phyloP scores from a whole-genome alignment of 495 filamentous ascomycete species.

The Penicillium chermesinum region DNA sequence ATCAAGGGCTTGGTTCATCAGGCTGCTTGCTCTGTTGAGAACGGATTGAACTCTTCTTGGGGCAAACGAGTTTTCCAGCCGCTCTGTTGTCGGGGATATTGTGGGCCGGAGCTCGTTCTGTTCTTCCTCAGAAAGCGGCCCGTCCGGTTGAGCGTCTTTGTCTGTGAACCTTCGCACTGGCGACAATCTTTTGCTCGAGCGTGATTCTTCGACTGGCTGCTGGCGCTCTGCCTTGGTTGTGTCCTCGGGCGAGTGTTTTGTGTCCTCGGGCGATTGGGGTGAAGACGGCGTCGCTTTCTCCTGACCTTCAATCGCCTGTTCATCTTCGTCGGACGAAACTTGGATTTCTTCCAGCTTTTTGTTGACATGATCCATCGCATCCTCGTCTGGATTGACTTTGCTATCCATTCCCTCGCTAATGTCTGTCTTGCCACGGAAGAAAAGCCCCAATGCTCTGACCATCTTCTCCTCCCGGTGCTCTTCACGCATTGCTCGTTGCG shows the following conservation, averaged over 20 bases:
- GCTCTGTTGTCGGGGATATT: slow-evolving; percentile 20
- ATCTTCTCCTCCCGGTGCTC: slow-evolving; percentile 49
- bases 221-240: too few species aligned
- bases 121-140: background rate
- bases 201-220: too few species aligned
- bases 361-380: slow-evolving; percentile 8
- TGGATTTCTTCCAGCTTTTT: slow-evolving; percentile 11
- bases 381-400: background rate
- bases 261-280: too few species aligned
- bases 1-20: slow-evolving; percentile 26
- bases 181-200: slow-evolving; percentile 4
- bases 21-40: slow-evolving; percentile 15
- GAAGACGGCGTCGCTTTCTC: too few species aligned
- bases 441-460: slow-evolving; percentile 49
- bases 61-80: slow-evolving; percentile 17
- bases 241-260: too few species aligned
- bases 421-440: slow-evolving; percentile 49
- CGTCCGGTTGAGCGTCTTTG: background rate
- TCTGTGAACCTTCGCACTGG: slow-evolving; percentile 13
- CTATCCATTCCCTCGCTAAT: slow-evolving; percentile 17
- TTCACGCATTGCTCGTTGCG: slow-evolving; percentile 42
- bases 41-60: slow-evolving; percentile 18
- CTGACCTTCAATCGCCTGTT: too few species aligned
- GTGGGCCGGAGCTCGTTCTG: slow-evolving; percentile 14
- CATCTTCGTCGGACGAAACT: background rate